Conservation (phyloP, 805 yeast genomes). For the Suhomyces xylopsoci region DNA sequence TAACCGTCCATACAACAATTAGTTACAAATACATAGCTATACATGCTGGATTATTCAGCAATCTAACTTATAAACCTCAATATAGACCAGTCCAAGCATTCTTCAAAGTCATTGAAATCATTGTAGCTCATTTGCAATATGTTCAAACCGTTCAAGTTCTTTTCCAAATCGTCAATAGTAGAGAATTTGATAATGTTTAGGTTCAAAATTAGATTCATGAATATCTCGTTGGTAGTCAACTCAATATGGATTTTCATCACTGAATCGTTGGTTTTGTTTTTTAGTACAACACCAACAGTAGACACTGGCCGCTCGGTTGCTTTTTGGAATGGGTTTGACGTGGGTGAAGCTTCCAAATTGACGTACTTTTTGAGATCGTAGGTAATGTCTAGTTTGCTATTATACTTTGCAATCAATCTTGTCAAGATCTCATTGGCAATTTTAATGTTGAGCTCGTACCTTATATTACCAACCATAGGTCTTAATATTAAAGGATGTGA, state of each 20-base stretch:
- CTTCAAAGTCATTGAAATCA: slow-evolving; percentile 51
- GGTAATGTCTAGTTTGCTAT: slow-evolving; percentile 8
- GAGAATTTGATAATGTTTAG: slow-evolving; percentile 33
- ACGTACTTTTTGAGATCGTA: slow-evolving; percentile 19
- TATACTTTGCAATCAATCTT: slow-evolving; percentile 14
- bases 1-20: slow-evolving; percentile 6
- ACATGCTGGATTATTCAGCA: neutral
- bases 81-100: slow-evolving; percentile 56
- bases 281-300: slow-evolving; percentile 21
- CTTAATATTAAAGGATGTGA: slow-evolving; percentile 48
- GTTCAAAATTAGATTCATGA: slow-evolving; percentile 37
- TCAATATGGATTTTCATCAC: slow-evolving; percentile 26
- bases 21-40: neutral
- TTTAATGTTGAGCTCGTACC: slow-evolving; percentile 46
- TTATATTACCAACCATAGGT: slow-evolving; percentile 57
- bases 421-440: slow-evolving; percentile 28
- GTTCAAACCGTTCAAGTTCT: slow-evolving; percentile 31
- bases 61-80: slow-evolving; percentile 25
- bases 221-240: slow-evolving; percentile 39
- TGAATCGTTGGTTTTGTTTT: slow-evolving; percentile 14
- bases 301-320: slow-evolving; percentile 39
- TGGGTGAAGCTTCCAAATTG: slow-evolving; percentile 18
- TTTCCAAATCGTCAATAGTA: slow-evolving; percentile 19
- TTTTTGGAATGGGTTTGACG: slow-evolving; percentile 35
- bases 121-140: slow-evolving; percentile 47